Conservation (phyloP, 192 early-diverging fungal species). For the Geranomyces michiganensis region DNA sequence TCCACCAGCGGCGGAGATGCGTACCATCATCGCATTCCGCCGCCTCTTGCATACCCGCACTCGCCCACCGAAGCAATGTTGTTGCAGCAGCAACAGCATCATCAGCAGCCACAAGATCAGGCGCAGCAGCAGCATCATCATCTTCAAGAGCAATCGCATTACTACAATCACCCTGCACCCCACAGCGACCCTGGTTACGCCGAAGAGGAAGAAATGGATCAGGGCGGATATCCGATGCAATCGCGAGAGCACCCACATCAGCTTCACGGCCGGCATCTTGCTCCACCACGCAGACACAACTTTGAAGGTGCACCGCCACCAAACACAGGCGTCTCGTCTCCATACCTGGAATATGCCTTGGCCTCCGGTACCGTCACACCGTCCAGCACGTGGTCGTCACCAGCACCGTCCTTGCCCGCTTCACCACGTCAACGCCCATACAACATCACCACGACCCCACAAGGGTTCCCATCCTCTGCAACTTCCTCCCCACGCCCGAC, state of each 20-base stretch:
- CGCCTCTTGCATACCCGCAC: conserved; percentile 22
- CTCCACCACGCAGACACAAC: background rate
- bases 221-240: background rate
- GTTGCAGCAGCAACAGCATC: background rate
- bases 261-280: background rate
- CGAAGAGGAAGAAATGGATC: background rate
- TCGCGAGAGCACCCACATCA: too few species aligned
- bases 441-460: conserved; percentile 1
- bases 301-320: conserved; percentile 8
- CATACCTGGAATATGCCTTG: background rate
- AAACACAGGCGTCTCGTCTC: conserved; percentile 7
- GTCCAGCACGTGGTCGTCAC: conserved; percentile 26
- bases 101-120: background rate
- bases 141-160: background rate
- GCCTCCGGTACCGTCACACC: conserved; percentile 28
- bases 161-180: too few species aligned
- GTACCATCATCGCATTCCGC: conserved; percentile 19
- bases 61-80: conserved; percentile 17
- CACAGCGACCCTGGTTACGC: background rate
- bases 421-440: conserved; percentile 9
- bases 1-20: conserved; percentile 18
- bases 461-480: background rate
- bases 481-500: background rate
- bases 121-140: background rate
- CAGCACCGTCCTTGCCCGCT: conserved; percentile 19